A percentile compares a stretch with the other conserved stretches of the same genome.
phyloP scores from a whole-genome alignment of 2,329 filamentous ascomycete species.

The Ophiostoma quercus region DNA sequence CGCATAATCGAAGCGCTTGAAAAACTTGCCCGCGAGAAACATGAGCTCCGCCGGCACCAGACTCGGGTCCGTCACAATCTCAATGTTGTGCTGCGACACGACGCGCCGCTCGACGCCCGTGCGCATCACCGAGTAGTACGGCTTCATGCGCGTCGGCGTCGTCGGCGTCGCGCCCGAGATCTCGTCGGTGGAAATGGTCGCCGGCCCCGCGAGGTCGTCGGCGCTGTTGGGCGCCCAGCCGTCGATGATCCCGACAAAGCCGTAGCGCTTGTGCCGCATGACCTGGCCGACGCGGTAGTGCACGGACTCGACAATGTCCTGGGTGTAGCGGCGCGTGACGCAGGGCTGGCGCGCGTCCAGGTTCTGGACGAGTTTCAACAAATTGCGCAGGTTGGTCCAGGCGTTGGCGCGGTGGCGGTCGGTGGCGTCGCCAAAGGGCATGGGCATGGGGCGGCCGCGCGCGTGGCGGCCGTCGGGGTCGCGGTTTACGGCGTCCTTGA shows the following conservation, averaged over 20 bases:
- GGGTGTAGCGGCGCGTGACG: conserved; percentile 34
- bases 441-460: background rate
- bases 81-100: conserved; percentile 71
- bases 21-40: conserved; percentile 72
- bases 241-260: conserved; percentile 74
- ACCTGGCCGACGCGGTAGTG: conserved; percentile 73
- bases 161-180: background rate
- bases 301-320: conserved; percentile 40
- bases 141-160: conserved; percentile 31
- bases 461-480: background rate
- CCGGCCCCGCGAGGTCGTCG: conserved; percentile 15
- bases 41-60: conserved; percentile 55
- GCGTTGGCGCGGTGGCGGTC: conserved; percentile 30
- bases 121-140: conserved; percentile 77
- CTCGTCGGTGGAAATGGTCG: background rate
- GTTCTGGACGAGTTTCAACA: conserved; percentile 41
- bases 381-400: conserved; percentile 37
- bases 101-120: conserved; percentile 56
- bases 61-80: conserved; percentile 48
- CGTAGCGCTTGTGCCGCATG: conserved; percentile 75
- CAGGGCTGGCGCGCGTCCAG: conserved; percentile 41
- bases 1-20: conserved; percentile 73
- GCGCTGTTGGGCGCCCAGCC: conserved; percentile 63
- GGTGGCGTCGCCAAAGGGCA: background rate
- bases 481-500: conserved; percentile 12